Base-by-base conservation (phyloP, 1,284 basidiomycete species). In the Puccinia brachypodii region DNA sequence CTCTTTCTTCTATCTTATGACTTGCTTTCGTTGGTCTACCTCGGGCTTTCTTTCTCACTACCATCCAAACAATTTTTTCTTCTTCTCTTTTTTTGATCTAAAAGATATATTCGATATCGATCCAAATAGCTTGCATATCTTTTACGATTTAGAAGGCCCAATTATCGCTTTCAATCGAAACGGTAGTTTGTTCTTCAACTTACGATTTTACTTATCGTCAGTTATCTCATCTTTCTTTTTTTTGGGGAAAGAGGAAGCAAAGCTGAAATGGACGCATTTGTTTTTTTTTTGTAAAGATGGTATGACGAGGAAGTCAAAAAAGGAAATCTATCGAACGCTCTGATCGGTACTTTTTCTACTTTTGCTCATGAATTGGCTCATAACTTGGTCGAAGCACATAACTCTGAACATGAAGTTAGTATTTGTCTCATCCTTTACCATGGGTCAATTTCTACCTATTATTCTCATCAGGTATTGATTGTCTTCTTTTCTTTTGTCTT, bases 81-180 rank as follows among this genome's bases (percentile, higher is more conserved):
- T n/a, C n/a, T n/a, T n/a, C n/a, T 44, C 36, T 44, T 68, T 25
- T 38, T n/a, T 42, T 22, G 19, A 66, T n/a, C 6, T 4, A 25
- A 66, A 25, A 44, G 82, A 84, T 42, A 85, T 88, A 8, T 88
- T 87, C 81, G 85, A 85, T 25, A 77, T 88, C 16, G 86, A 87
- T 77, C 88, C 91, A 22, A 88, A 90, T 0, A 92, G 92, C 79
- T 85, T 98, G 83, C 93, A 96, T 84, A 90, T 99, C 2, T 98
- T 98, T 86, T 92, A 92, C 87, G 95, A 99, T 85, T 85, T 89
- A 13, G 88, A 88, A 7, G 95, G 96, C 0, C 92, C 91, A 0
- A 88, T 92, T 25, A 97, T 98, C 82, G 96, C 96, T 0, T 98
- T 98, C 89, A 99, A 98, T 86, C 89, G 94, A 40, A 92, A 91